Base-by-base conservation (phyloP, 1,284 basidiomycete species). In the Ustilago nuda region DNA sequence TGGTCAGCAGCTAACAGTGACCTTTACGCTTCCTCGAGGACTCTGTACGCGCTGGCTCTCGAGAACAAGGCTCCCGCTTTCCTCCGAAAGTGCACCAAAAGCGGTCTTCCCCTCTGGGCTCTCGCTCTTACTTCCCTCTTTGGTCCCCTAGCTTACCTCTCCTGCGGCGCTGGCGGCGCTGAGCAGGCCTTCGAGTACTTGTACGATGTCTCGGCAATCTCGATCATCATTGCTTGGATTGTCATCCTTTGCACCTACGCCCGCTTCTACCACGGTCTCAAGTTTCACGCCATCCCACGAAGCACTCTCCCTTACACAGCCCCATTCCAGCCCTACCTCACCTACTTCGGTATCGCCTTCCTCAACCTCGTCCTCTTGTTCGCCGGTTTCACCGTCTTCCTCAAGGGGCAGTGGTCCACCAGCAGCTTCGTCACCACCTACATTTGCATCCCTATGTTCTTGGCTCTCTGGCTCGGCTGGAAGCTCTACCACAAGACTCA, bases 1-100 rank as follows among this genome's bases (percentile, higher is more conserved):
- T 92, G 92, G 90, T 94, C 93, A 7, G 93, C 94, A 7, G 92
- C 92, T 8, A 92, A 91, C 59, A 92, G 92, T 79, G 92, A 94
- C 79, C 86, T 95, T 54, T 95, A 93, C 86, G 91, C 91, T 1
- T 91, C 91, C 13, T 94, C 92, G 8, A 91, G 94, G 82, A 92
- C 72, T 74, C 71, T 73, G 35, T 92, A 94, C 84, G 92, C 92
- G 50, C 88, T 96, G 61, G 91, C 94, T 19, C 85, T 89, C 8
- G 88, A 90, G 33, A 91, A 92, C 1, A 92, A 94, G 80, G 94
- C 93, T 0, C 94, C 94, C 8, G 72, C 69, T 23, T 67, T 94
- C 66, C 94, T 96, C 87, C 77, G 89, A 54, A 90, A 87, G 81
- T 91, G 91, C 0, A 89, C 90, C 76, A 89, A 88, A 69, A 88